Conservation (phyloP, 1,139 yeast genomes). For the Candida tunisiensis region DNA sequence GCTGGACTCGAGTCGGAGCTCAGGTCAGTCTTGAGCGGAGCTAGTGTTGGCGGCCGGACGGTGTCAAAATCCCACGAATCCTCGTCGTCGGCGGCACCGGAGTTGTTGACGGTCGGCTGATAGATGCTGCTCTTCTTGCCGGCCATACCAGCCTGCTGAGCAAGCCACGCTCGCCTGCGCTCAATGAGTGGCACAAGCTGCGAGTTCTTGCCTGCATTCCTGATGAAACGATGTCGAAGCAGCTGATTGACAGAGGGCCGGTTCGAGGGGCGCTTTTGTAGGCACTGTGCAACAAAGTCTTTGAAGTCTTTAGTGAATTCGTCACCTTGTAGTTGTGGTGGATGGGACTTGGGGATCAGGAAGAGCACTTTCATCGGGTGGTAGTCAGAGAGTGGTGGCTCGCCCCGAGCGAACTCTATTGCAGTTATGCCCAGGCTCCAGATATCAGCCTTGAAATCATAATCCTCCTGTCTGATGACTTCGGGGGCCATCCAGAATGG, state of each 20-base stretch:
- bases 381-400: constrained; percentile 59
- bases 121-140: constrained; percentile 4
- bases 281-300: constrained; percentile 50
- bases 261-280: constrained; percentile 40
- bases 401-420: constrained; percentile 66
- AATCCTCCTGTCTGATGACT: constrained; percentile 75
- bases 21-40: background rate
- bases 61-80: constrained; percentile 25
- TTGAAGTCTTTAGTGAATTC: constrained; percentile 29
- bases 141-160: constrained; percentile 3
- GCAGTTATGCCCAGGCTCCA: constrained; percentile 95
- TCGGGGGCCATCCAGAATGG: constrained; percentile 99
- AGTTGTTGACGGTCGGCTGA: background rate
- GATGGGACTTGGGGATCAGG: constrained; percentile 31
- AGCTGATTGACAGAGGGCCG: constrained; percentile 44
- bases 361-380: constrained; percentile 74
- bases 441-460: constrained; percentile 77
- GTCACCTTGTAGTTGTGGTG: constrained; percentile 33
- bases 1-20: too few relatives aligned
- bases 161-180: constrained; percentile 7
- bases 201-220: constrained; percentile 23
- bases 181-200: too few relatives aligned
- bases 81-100: constrained; percentile 10
- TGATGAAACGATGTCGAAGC: constrained; percentile 44
- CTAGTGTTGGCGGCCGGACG: constrained; percentile 12